Evolutionary conservation across 805 yeast species (phyloP).

Genomic region (Blastobotrys muscicola): DNA sequence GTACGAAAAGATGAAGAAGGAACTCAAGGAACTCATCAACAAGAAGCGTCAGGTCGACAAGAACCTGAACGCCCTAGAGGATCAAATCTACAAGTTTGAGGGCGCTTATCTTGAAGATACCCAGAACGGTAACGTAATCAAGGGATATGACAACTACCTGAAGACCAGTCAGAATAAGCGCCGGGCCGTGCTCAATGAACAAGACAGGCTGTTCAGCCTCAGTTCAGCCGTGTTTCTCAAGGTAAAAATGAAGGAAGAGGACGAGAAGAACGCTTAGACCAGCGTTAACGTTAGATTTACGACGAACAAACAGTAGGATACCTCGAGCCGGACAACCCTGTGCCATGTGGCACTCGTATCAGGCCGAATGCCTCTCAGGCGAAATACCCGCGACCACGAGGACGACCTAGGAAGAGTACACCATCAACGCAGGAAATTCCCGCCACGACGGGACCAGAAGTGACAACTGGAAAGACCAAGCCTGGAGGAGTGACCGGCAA

Average conservation of each 20-base stretch:
- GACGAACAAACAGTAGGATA: too few relatives aligned
- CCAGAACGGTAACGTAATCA: conserved; percentile 69
- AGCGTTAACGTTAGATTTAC: neutral
- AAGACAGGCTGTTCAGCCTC: conserved; percentile 72
- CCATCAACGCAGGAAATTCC: too few relatives aligned
- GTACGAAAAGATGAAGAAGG: conserved; percentile 58
- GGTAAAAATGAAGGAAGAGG: conserved; percentile 28
- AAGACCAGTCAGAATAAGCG: conserved; percentile 41
- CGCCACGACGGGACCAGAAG: too few relatives aligned
- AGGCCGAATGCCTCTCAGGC: neutral
- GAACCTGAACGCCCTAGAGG: conserved; percentile 50
- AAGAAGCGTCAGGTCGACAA: conserved; percentile 59
- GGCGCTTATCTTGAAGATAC: conserved; percentile 68
- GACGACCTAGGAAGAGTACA: too few relatives aligned
- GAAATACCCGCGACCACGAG: conserved; percentile 1
- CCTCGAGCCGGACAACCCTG: too few relatives aligned
- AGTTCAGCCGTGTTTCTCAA: conserved; percentile 64
- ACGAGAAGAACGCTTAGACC: conserved; percentile 4
- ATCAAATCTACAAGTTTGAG: conserved; percentile 69
- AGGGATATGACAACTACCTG: conserved; percentile 78
- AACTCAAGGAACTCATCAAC: conserved; percentile 52
- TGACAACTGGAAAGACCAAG: too few relatives aligned
- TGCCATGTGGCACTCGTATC: too few relatives aligned
- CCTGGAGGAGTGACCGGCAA: too few relatives aligned
- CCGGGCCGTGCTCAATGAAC: conserved; percentile 44